These are phyloP conservation scores for Dactylellina haptotyla DNA, from an alignment of 2,329 filamentous ascomycete genomes.

Conservation along the genomic window DNA sequence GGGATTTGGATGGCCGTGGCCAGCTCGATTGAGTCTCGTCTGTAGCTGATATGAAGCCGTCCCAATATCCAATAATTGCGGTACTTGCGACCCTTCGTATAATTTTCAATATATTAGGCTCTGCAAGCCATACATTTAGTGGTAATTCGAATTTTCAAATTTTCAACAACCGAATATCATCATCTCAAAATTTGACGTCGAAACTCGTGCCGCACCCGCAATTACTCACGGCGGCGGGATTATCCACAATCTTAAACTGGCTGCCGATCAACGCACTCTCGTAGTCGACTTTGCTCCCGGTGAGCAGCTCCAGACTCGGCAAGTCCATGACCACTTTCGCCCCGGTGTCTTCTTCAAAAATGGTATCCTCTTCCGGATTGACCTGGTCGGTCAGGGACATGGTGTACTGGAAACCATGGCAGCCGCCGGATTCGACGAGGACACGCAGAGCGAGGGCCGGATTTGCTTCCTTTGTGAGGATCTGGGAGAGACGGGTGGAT, in stretches of 20 bases:
- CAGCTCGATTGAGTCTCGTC: too few relatives aligned
- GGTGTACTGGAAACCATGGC: conserved; percentile 96
- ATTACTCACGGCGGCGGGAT: conserved; percentile 88
- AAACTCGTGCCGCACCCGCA: conserved; percentile 98
- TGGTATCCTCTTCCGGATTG: conserved; percentile 80
- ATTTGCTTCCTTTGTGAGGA: conserved; percentile 78
- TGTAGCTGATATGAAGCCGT: too few relatives aligned
- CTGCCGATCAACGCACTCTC: conserved; percentile 94
- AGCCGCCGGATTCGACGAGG: conserved; percentile 90
- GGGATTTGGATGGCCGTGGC: too few relatives aligned
- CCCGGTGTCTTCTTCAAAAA: conserved; percentile 75
- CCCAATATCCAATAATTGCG: too few relatives aligned
- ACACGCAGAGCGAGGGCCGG: conserved; percentile 85
- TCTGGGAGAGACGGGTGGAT: conserved; percentile 73
- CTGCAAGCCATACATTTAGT: too few relatives aligned
- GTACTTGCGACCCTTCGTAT: too few relatives aligned
- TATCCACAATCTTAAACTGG: conserved; percentile 96
- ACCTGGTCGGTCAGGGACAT: conserved; percentile 80
- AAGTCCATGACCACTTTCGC: conserved; percentile 91
- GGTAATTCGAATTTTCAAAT: neutral
- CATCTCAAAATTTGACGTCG: conserved; percentile 76
- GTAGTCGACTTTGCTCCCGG: conserved; percentile 94
- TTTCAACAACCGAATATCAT: neutral
- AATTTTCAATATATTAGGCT: too few relatives aligned
- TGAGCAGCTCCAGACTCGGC: conserved; percentile 84